Conservation (phyloP, 2,329 filamentous ascomycete species). For the Diaporthe ampelina region DNA sequence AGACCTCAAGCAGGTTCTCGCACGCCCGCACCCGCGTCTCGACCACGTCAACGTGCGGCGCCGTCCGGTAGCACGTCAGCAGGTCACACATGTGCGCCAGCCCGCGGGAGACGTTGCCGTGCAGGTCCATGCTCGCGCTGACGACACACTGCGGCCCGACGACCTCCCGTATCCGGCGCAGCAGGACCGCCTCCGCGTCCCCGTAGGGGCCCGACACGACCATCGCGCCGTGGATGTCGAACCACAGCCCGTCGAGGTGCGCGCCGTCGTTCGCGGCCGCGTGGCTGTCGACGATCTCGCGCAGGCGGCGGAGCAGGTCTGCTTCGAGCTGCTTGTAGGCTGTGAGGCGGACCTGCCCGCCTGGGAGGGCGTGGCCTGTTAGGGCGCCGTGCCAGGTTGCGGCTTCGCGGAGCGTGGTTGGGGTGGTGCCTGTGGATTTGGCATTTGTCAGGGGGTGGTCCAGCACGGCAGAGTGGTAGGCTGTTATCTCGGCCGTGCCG, state of each 20-base stretch:
- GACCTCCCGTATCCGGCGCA: constrained; percentile 59
- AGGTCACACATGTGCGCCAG: constrained; percentile 64
- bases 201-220: constrained; percentile 61
- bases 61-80: constrained; percentile 67
- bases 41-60: constrained; percentile 64
- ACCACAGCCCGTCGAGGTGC: constrained; percentile 64
- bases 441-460: no score
- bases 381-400: constrained; percentile 65
- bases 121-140: constrained; percentile 68
- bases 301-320: constrained; percentile 58
- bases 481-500: constrained; percentile 57
- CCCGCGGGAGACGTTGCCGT: constrained; percentile 66
- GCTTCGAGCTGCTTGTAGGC: constrained; percentile 60
- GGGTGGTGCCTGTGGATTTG: no score
- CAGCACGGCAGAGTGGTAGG: constrained; percentile 60
- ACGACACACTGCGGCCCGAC: constrained; percentile 62
- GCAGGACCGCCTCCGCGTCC: constrained; percentile 62
- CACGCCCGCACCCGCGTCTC: constrained; percentile 67
- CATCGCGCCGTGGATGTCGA: constrained; percentile 70
- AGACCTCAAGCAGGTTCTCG: constrained; percentile 59
- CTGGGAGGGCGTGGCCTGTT: constrained; percentile 65
- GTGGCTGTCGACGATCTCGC: constrained; percentile 51
- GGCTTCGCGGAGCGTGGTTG: constrained; percentile 52
- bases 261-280: constrained; percentile 54
- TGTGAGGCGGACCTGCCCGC: constrained; percentile 60